phyloP scores from a whole-genome alignment of 176 grass and related monocot species.

The Raddia guianensis region DNA sequence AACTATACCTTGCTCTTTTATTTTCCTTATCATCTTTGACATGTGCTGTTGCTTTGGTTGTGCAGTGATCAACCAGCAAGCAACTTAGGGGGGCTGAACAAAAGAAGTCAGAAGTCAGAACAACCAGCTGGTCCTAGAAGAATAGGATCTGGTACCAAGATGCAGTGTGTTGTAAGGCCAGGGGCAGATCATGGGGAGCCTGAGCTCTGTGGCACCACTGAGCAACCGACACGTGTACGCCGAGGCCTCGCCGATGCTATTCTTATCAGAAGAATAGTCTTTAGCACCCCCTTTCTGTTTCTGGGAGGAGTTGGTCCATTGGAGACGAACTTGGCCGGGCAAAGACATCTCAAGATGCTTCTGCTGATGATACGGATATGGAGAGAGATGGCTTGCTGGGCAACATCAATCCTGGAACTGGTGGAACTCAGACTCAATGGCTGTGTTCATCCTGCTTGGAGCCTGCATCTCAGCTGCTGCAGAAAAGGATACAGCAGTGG shows the following conservation, averaged over 20 bases:
- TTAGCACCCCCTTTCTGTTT: conserved; percentile 34
- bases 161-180: background rate
- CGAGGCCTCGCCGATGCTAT: background rate
- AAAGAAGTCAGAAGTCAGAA: conserved; percentile 23
- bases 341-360: conserved; percentile 16
- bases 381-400: conserved; percentile 22
- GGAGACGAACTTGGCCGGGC: conserved; percentile 23
- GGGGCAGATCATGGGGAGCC: conserved; percentile 6
- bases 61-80: conserved; percentile 37
- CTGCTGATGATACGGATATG: conserved; percentile 10
- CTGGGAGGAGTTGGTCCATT: conserved; percentile 37
- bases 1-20: background rate
- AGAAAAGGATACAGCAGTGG: background rate
- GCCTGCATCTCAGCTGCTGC: background rate
- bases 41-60: conserved; percentile 14
- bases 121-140: conserved; percentile 21
- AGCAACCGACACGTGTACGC: background rate
- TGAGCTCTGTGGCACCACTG: conserved; percentile 29
- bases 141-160: conserved; percentile 24
- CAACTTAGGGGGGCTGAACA: conserved; percentile 36
- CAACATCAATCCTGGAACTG: background rate
- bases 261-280: conserved; percentile 32
- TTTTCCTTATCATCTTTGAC: conserved; percentile 34
- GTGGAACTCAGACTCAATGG: too few species aligned
- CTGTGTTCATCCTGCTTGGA: background rate